These are phyloP conservation scores for Parascedosporium putredinis DNA, from an alignment of 2,329 filamentous ascomycete genomes.

Conservation along the genomic window DNA sequence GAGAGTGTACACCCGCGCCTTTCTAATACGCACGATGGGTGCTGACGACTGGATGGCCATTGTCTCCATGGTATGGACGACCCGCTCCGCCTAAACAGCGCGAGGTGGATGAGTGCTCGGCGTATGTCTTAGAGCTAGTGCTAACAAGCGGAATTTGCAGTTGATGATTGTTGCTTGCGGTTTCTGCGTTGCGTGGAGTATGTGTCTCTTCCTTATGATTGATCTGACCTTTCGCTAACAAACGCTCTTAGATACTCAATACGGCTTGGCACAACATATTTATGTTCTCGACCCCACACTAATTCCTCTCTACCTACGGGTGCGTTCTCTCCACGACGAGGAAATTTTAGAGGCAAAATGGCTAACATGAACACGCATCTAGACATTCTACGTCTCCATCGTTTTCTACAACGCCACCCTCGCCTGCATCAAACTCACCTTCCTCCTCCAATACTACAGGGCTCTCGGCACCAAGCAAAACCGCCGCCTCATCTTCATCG, in stretches of 20 bases:
- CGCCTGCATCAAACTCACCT: slow-evolving; percentile 22
- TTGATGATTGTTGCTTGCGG: slow-evolving; percentile 6
- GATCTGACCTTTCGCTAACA: not conserved
- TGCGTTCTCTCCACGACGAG: slow-evolving; percentile 1
- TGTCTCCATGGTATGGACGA: slow-evolving; percentile 13
- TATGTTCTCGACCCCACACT: slow-evolving; percentile 1
- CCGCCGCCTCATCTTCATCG: slow-evolving; percentile 11
- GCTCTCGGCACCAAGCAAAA: slow-evolving; percentile 14
- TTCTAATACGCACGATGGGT: slow-evolving; percentile 12
- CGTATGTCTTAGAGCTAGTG: no score
- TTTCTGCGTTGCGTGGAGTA: slow-evolving; percentile 9
- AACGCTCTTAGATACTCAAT: not conserved
- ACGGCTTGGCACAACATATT: slow-evolving; percentile 14
- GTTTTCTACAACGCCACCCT: slow-evolving; percentile 22
- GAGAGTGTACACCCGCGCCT: slow-evolving; percentile 3
- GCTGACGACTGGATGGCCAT: slow-evolving; percentile 17
- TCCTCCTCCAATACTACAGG: slow-evolving; percentile 27
- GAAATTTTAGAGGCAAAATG: no score
- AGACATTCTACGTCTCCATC: slow-evolving; percentile 22
- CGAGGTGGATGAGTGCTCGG: no score
- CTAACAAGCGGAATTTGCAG: no score
- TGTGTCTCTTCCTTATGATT: not conserved
- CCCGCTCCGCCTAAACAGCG: not conserved
- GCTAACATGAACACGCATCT: not conserved
- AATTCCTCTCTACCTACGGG: slow-evolving; percentile 10